Evolutionary conservation across 495 filamentous ascomycete genomes (phyloP).

Genomic region (Neurospora africana): DNA sequence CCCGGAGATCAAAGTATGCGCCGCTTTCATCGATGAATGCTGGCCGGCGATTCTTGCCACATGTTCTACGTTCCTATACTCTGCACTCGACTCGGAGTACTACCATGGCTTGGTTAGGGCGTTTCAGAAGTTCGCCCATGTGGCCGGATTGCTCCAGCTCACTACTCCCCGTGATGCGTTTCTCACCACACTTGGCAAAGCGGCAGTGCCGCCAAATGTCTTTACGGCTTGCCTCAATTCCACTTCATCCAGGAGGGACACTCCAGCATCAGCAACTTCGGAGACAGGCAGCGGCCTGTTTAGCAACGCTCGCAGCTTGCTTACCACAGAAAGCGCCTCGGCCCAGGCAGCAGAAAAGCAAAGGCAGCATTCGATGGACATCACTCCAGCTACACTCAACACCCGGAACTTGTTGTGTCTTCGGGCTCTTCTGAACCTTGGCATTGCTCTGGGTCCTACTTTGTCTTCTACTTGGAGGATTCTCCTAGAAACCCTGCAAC

Average conservation of each 20-base stretch:
- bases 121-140: slow-evolving; percentile 92
- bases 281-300: slow-evolving; percentile 45
- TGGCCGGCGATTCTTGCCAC: slow-evolving; percentile 93
- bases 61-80: slow-evolving; percentile 89
- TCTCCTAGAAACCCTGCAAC: slow-evolving; percentile 78
- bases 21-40: slow-evolving; percentile 75
- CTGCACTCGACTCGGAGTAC: slow-evolving; percentile 85
- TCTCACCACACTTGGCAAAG: slow-evolving; percentile 83
- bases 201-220: slow-evolving; percentile 73
- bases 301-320: slow-evolving; percentile 50
- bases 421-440: slow-evolving; percentile 80
- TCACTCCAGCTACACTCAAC: slow-evolving; percentile 49
- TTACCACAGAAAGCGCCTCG: slow-evolving; percentile 52
- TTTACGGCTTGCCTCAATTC: slow-evolving; percentile 49
- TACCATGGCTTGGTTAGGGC: slow-evolving; percentile 88
- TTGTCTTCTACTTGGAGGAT: slow-evolving; percentile 81
- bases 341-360: slow-evolving; percentile 38
- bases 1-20: slow-evolving; percentile 60
- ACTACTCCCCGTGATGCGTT: slow-evolving; percentile 87
- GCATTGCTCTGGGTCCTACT: slow-evolving; percentile 87
- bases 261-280: slow-evolving; percentile 16
- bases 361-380: slow-evolving; percentile 43
- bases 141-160: slow-evolving; percentile 77
- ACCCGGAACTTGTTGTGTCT: slow-evolving; percentile 85
- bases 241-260: slow-evolving; percentile 22